phyloP scores from a whole-genome alignment of 2,329 filamentous ascomycete genomes.

The Seiridium cupressi region DNA sequence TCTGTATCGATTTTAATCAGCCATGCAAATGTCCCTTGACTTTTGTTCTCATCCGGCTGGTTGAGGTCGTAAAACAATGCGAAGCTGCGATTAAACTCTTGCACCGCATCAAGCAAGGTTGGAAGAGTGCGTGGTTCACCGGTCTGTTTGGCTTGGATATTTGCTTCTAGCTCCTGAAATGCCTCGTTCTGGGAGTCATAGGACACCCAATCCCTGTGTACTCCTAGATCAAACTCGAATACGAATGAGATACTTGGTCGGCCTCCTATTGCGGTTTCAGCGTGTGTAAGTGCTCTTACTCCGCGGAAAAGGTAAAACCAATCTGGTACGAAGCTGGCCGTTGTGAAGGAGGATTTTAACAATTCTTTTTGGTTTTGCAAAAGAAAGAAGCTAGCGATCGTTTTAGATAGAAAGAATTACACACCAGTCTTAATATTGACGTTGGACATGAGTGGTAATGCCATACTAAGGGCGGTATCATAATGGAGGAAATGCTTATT shows the following conservation, averaged over 20 bases:
- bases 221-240: not conserved
- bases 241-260: not conserved
- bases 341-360: too few relatives aligned
- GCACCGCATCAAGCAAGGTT: not conserved
- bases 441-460: not conserved
- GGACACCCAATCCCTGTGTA: not conserved
- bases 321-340: too few relatives aligned
- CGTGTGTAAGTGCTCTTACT: too few relatives aligned
- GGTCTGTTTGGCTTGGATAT: not conserved
- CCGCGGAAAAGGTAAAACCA: too few relatives aligned
- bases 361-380: not conserved
- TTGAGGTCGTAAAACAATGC: not conserved
- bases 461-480: not conserved
- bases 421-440: not conserved
- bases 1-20: not conserved
- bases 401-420: not conserved
- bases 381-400: not conserved
- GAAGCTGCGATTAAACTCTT: not conserved
- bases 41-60: not conserved
- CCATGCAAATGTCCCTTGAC: not conserved
- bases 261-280: too few relatives aligned
- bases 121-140: not conserved
- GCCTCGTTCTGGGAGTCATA: not conserved
- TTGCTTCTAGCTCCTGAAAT: not conserved
- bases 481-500: conserved; percentile 1